Conservation (phyloP, 768 basidiomycete genomes). For the Suillus placidus region DNA sequence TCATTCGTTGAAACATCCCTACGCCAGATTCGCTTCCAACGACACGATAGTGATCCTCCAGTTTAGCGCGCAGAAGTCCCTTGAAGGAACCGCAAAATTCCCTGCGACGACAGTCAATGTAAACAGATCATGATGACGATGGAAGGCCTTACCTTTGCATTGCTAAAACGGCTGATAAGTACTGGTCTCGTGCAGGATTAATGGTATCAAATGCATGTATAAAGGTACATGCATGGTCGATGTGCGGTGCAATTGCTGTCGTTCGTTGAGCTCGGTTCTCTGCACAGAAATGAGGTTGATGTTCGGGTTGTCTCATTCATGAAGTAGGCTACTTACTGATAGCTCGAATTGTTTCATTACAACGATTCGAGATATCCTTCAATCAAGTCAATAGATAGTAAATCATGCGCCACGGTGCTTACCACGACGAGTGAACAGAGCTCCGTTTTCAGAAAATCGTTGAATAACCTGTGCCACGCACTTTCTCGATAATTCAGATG, state of each 20-base stretch:
- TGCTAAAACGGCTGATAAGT: background rate
- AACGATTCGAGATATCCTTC: background rate
- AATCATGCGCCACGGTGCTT: background rate
- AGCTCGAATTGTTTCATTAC: background rate
- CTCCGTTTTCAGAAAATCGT: background rate
- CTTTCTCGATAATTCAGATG: background rate
- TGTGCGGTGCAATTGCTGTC: background rate
- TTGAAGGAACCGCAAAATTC: background rate
- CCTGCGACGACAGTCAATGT: background rate
- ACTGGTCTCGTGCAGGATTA: background rate
- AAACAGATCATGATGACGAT: background rate
- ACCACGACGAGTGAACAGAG: background rate
- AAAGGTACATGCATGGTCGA: background rate
- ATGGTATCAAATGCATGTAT: background rate
- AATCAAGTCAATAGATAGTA: background rate
- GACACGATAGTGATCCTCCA: background rate
- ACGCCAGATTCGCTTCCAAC: background rate
- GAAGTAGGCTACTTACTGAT: background rate
- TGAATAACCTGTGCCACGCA: background rate
- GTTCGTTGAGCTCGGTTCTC: slow-evolving; percentile 1
- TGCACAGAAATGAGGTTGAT: background rate
- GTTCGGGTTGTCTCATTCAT: background rate
- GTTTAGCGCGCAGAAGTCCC: background rate
- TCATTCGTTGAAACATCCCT: slow-evolving; percentile 7
- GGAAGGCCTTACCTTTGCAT: background rate